These are phyloP conservation scores for Trichophyton benhamiae DNA, from an alignment of 2,329 filamentous ascomycete genomes.

Conservation along the genomic window DNA sequence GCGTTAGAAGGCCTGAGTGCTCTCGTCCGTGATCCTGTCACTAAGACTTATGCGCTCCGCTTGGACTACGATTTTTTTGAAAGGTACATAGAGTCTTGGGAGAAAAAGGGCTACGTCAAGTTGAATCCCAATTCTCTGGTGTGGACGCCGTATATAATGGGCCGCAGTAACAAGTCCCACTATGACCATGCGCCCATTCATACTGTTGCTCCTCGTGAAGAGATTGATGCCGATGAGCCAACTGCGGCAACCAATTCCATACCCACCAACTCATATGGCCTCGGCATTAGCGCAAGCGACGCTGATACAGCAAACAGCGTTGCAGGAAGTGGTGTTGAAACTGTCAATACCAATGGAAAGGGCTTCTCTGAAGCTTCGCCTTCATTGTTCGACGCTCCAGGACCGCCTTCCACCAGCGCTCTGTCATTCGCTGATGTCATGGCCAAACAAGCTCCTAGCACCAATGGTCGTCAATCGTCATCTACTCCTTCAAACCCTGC, in stretches of 20 bases:
- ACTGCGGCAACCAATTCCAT: conserved; percentile 14
- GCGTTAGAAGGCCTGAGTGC: conserved; percentile 82
- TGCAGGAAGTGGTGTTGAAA: not conserved
- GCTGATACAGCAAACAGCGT: conserved; percentile 5
- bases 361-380: not conserved
- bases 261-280: conserved; percentile 10
- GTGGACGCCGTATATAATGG: conserved; percentile 98
- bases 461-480: conserved; percentile 14
- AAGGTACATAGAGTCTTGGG: conserved; percentile 79
- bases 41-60: conserved; percentile 77
- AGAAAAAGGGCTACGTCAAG: conserved; percentile 74
- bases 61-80: conserved; percentile 76
- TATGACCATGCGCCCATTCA: conserved; percentile 76
- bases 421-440: conserved; percentile 15
- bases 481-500: conserved; percentile 19
- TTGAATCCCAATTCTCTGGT: conserved; percentile 69
- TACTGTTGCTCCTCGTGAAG: conserved; percentile 76
- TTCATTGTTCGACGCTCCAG: conserved; percentile 11
- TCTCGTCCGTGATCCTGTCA: conserved; percentile 77
- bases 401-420: conserved; percentile 21
- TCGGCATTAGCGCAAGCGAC: conserved; percentile 10
- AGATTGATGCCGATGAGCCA: conserved; percentile 38
- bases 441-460: conserved; percentile 18
- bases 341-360: conserved; percentile 4
- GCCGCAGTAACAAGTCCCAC: conserved; percentile 65